phyloP scores from a whole-genome alignment of 2,329 filamentous ascomycete species.

The Microdochium bolleyi region DNA sequence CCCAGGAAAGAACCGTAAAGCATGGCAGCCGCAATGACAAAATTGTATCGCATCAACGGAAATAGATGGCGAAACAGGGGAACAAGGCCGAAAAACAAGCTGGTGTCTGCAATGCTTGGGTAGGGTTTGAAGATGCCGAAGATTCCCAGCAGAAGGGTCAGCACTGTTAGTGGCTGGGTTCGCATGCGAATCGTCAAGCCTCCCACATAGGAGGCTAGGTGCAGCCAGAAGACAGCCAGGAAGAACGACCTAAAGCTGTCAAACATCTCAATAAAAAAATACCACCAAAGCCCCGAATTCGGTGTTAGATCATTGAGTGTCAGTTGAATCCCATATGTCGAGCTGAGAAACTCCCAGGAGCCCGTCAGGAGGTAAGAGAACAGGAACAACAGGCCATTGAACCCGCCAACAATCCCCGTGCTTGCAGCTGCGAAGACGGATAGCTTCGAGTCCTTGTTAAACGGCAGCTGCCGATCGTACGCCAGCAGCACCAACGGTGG shows the following conservation, averaged over 20 bases:
- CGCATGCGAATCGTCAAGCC: slow-evolving; percentile 78
- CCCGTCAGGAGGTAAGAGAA: slow-evolving; percentile 69
- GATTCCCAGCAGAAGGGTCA: slow-evolving; percentile 78
- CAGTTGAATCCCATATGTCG: slow-evolving; percentile 90
- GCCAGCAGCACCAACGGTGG: slow-evolving; percentile 75
- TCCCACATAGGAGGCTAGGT: slow-evolving; percentile 82
- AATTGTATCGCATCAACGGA: slow-evolving; percentile 88
- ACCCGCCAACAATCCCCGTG: slow-evolving; percentile 41
- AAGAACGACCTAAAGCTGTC: slow-evolving; percentile 97
- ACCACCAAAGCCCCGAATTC: slow-evolving; percentile 98
- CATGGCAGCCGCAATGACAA: slow-evolving; percentile 73
- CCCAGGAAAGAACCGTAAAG: slow-evolving; percentile 85
- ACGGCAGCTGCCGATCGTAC: slow-evolving; percentile 54
- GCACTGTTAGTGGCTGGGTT: slow-evolving; percentile 76
- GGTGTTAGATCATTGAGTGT: slow-evolving; percentile 87
- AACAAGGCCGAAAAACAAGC: slow-evolving; percentile 74
- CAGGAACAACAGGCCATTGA: slow-evolving; percentile 54
- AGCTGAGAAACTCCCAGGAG: slow-evolving; percentile 80
- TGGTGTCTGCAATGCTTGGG: slow-evolving; percentile 84
- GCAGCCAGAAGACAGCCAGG: slow-evolving; percentile 95
- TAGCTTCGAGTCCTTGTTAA: slow-evolving; percentile 16
- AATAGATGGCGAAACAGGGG: slow-evolving; percentile 88
- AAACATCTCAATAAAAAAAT: slow-evolving; percentile 99
- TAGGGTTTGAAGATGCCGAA: slow-evolving; percentile 97
- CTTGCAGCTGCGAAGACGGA: slow-evolving; percentile 48